Conservation (phyloP, 2,329 filamentous ascomycete genomes). For the Paracoccidioides brasiliensis region DNA sequence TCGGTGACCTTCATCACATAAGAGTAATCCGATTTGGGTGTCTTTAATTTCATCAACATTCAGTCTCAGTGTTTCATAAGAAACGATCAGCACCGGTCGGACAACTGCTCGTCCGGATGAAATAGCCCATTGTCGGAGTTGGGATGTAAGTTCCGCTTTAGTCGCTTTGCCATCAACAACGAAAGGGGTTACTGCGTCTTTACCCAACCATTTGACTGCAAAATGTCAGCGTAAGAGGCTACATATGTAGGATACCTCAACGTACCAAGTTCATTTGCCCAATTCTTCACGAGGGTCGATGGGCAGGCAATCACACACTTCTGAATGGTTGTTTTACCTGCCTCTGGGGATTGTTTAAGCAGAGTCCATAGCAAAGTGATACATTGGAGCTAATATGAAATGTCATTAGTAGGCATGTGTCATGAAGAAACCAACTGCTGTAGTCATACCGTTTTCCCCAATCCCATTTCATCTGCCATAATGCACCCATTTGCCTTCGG, state of each 20-base stretch:
- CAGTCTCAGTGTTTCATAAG: constrained; percentile 86
- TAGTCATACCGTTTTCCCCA: constrained; percentile 64
- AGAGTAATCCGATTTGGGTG: constrained; percentile 77
- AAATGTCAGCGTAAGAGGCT: neutral
- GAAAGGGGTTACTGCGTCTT: constrained; percentile 82
- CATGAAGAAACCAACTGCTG: constrained; percentile 12
- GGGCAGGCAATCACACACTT: constrained; percentile 96
- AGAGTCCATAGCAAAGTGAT: constrained; percentile 95
- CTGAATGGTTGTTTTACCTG: constrained; percentile 85
- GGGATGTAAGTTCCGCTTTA: constrained; percentile 81
- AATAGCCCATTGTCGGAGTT: constrained; percentile 91
- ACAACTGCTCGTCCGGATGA: constrained; percentile 79
- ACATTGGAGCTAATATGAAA: constrained; percentile 56
- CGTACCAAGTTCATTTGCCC: constrained; percentile 75
- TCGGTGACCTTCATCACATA: constrained; percentile 94
- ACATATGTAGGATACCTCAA: neutral
- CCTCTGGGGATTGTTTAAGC: constrained; percentile 86
- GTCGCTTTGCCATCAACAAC: constrained; percentile 93
- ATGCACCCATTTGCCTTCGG: constrained; percentile 92
- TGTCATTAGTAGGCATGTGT: constrained; percentile 9
- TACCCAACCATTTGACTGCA: constrained; percentile 78
- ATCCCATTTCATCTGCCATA: constrained; percentile 98
- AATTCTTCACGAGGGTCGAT: constrained; percentile 91
- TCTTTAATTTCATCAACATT: constrained; percentile 84
- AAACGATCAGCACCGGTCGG: constrained; percentile 89